Base-by-base conservation (phyloP, 2,329 filamentous ascomycete genomes). In the Fusarium udum region DNA sequence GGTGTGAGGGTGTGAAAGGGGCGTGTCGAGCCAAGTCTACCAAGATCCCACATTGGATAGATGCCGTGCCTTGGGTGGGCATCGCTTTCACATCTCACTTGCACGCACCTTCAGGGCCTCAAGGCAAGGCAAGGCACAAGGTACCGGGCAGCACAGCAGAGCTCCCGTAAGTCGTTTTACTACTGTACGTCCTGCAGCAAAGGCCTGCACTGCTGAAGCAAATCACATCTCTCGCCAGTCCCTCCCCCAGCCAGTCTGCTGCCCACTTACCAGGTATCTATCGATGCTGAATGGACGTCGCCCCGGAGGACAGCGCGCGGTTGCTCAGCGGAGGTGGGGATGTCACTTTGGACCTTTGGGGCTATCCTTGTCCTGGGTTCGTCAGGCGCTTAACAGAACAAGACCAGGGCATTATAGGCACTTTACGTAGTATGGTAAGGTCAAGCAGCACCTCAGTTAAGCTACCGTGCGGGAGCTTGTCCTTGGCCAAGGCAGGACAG, bases 301-400 rank as follows among this genome's bases (percentile, higher is more conserved):
- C 67, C 73, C 73, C 57, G 67, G 69, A 57, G 69, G 32, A 39
- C 61, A 49, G 70, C 66, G 64, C 66, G 76, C 72, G 74, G 76
- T 78, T 78, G 76, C 76, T 78, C 71, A 76, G 76, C 62, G 73
- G 71, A 78, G 75, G 76, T 78, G 76, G 76, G 46, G 75, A 75
- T 62, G 59, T 72, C 69, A 69, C 71, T 69, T 69, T 76, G 67
- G 71, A 66, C 43, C 51, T 52, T 48, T 61, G 37, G 73, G 65
- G 73, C 57, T 67, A 77, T 72, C 61, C 64, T 58, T 67, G 66
- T 36, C 57, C 64, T 69, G 43, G 51, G 36, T 72, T 49, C 74
- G 67, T 64, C 60, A 62, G 74, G 76, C 76, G 76, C 76, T 76
- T 78, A 77, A 59, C 51, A 64, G 70, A 53, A 36, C 43, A 55